These are phyloP conservation scores for Scheffersomyces coipomensis DNA, from an alignment of 805 yeast genomes.

Conservation along the genomic window DNA sequence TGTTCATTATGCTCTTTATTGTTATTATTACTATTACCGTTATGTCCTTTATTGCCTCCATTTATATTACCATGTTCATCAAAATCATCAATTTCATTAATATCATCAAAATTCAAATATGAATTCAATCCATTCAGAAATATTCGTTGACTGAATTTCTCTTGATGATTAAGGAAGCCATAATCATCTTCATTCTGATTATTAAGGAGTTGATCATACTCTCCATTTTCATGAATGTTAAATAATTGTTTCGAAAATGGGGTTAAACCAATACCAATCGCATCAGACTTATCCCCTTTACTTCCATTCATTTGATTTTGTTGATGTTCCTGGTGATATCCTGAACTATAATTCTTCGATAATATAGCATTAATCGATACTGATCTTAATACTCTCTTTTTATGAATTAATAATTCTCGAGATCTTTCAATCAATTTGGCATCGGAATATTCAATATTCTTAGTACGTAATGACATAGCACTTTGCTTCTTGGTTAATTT, in stretches of 20 bases:
- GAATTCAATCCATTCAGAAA: slow-evolving; percentile 26
- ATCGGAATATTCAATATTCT: slow-evolving; percentile 48
- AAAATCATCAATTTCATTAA: slow-evolving; percentile 17
- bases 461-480: slow-evolving; percentile 9
- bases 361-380: slow-evolving; percentile 31
- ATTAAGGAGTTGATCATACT: slow-evolving; percentile 1
- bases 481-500: slow-evolving; percentile 38
- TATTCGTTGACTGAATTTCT: slow-evolving; percentile 20
- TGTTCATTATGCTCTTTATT: slow-evolving; percentile 10
- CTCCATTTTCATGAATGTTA: slow-evolving; percentile 4
- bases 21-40: slow-evolving; percentile 17
- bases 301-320: neutral
- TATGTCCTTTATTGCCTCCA: slow-evolving; percentile 6
- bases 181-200: slow-evolving; percentile 25
- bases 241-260: slow-evolving; percentile 14
- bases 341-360: slow-evolving; percentile 15
- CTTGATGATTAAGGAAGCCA: slow-evolving; percentile 27
- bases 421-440: slow-evolving; percentile 51
- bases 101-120: slow-evolving; percentile 11
- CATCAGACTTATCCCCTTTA: neutral
- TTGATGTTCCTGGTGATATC: neutral
- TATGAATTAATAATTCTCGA: slow-evolving; percentile 42
- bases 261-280: slow-evolving; percentile 5
- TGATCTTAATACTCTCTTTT: slow-evolving; percentile 40
- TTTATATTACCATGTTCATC: slow-evolving; percentile 8